Base-by-base conservation (phyloP, 2,329 filamentous ascomycete species). In the Alternaria arborescens region DNA sequence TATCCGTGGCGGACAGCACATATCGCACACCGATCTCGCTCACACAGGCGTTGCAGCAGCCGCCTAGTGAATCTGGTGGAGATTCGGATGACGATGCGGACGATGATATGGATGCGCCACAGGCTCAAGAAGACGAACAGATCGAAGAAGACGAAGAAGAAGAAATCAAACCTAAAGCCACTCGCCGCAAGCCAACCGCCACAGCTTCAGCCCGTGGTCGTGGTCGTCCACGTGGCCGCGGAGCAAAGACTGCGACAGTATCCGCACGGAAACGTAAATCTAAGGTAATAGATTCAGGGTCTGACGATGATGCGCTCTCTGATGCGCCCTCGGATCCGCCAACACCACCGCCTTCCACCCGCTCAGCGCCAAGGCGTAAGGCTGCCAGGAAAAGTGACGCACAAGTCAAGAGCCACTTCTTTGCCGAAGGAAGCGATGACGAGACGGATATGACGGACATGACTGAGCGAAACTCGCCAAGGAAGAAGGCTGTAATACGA, bases 91-190 rank as follows among this genome's bases (percentile, higher is more conserved):
- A 53, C 3, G 51, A 52, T 4, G 22, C 30, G 8, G 43, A 50
- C n/a, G 34, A 54, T 40, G 58, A 52, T 12, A 48, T 43, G n/a
- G 52, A 59, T 12, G 46, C 32, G 8, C 32, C 46, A 10, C 50
- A 60, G 8, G 48, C 77, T 2, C 6, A 44, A 12, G 81, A 85
- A 12, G 85, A 86, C 60, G 41, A 54, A n/a, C 81, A 84, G 8
- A 84, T 85, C 60, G 40, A 52, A 12, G 34, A 51, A n/a, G 40
- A 56, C 4, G 40, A 47, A 10, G 83, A 86, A 24, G 58, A 60
- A 5, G 58, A 66, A 30, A 53, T 43, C 20, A 41, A 18, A 36
- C 59, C 20, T 50, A 58, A 40, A 44, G 24, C 16, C n/a, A 51
- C 24, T 56, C 63, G 61, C 4, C 68, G 66, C 20, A 70, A 66